Base-by-base conservation (phyloP, 352 stramenopile genomes). In the Globisporangium ultimum region DNA sequence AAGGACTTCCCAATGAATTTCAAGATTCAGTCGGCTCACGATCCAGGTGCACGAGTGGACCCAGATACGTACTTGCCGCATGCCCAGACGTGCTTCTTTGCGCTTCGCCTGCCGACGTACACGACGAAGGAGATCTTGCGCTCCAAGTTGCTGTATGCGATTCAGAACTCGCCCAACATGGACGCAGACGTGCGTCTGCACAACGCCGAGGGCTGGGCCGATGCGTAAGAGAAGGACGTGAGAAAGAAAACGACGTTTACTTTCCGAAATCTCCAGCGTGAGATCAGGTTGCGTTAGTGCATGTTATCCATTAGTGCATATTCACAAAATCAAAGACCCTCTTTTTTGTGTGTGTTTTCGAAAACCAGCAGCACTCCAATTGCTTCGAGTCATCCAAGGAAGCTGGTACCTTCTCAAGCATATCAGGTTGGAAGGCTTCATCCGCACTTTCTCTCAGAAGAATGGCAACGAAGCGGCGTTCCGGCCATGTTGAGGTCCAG, bases 71-170 rank as follows among this genome's bases (percentile, higher is more conserved):
- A 98, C 62, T 71, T 99, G 42, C 97, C 97, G 43, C 97, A 98
- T 66, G 97, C 97, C n/a, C 97, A 98, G 63, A 99, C 97, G 10
- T 99, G 97, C 69, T 99, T 99, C 80, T 99, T 99, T 70, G 96
- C 92, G 15, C 73, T 99, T 52, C 92, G 90, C 0, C 73, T 99
- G 24, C 97, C 97, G 20, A 72, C 87, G 52, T 99, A 99, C 72
- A 95, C 89, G 48, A 92, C 73, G 32, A 89, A 96, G 63, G 88
- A 97, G 46, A 73, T 92, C n/a, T 63, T 96, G 58, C 74, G 83
- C 9, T 66, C 78, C 11, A 95, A 95, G 59, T 64, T 98, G 53
- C 71, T 95, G 55, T 98, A 98, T 59, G 92, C 93, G 48, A 98
- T 98, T 64, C 87, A 97, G 74, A 98, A 98, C 77, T 98, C 90